Evolutionary conservation across 1,139 yeast species (phyloP), one percentile per base, ranked within the genome.

Genomic region (Kodamaea derodonti): DNA sequence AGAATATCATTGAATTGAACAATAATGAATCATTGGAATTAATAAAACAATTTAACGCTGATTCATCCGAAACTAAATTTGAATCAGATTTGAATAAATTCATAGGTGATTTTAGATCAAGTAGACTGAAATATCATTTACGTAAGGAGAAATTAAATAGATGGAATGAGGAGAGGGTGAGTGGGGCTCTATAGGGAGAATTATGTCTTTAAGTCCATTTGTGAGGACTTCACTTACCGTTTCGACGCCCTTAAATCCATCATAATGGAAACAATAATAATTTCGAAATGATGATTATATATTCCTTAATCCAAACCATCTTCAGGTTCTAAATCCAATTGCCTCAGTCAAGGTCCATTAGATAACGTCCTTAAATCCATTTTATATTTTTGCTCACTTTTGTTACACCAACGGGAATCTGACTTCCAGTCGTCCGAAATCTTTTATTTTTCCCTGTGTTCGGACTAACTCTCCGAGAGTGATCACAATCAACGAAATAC

Each of bases 101-200:
- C 36, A 23, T 43, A 34, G 25, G 37, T 17, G 57, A 56, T 11
- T 83, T 79, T 47, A 62, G 69, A 34, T 45, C 45, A 9, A 65
- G 65, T 35, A 53, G 87, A 23, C 72, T 71, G 41, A 43, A 49
- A 25, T 78, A 69, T 34, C 84, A 83, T 54, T 51, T 74, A 36
- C 58, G 82, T 24, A 64, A 62, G 39, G 88, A 81, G 53, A 74
- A 79, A 47, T 54, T 78, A 41, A 71, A 73, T 43, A 59, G 90
- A 31, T 71, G 84, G 72, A 65, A 72, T 35, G 88, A 82, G 49
- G 85, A 80, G 42, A 58, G 90, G 36, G 82, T 82, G 0, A 74
- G 78, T 20, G 84, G 84, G 11, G 40, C 49, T 38, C 29, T 43
- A 37, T 39, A 29, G 39, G 14, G 12, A 8, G n/a, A 24, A 11